These are phyloP conservation scores for Ramaria rubella DNA, from an alignment of 768 basidiomycete species.

Conservation along the genomic window DNA sequence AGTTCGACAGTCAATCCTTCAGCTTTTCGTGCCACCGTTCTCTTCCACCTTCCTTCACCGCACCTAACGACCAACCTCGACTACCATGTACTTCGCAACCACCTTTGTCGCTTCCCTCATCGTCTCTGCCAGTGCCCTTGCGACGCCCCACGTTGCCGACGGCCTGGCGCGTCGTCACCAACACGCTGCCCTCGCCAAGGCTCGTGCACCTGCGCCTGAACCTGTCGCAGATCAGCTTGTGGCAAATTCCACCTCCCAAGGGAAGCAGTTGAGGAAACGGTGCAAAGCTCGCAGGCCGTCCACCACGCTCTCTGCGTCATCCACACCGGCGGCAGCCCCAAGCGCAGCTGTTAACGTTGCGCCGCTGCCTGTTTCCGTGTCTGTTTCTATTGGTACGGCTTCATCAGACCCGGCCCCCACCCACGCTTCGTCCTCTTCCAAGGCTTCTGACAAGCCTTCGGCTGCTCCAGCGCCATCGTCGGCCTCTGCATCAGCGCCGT, in stretches of 20 bases:
- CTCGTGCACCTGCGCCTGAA: constrained; percentile 2
- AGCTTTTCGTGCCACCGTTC: neutral
- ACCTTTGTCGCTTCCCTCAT: constrained; percentile 25
- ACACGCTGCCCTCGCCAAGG: constrained; percentile 11
- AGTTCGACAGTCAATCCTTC: constrained; percentile 4
- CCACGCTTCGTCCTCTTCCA: constrained; percentile 1
- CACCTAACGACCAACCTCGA: constrained; percentile 19
- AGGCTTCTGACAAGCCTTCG: neutral
- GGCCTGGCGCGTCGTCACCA: constrained; percentile 12
- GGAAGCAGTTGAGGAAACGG: constrained; percentile 1
- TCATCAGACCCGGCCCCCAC: neutral
- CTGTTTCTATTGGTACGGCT: neutral
- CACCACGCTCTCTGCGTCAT: constrained; percentile 11
- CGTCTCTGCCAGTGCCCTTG: constrained; percentile 31
- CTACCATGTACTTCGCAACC: constrained; percentile 9
- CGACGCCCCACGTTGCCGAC: constrained; percentile 36
- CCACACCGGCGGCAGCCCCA: constrained; percentile 6
- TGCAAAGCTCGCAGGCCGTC: neutral
- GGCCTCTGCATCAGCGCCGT: constrained; percentile 22
- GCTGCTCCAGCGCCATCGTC: neutral
- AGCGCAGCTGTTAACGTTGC: neutral
- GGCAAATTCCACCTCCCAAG: neutral
- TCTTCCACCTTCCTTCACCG: constrained; percentile 36
- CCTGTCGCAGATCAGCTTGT: constrained; percentile 11
- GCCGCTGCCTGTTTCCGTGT: neutral